These are phyloP conservation scores for Populus alba DNA, from an alignment of 345 rosid genomes.

Conservation along the genomic window DNA sequence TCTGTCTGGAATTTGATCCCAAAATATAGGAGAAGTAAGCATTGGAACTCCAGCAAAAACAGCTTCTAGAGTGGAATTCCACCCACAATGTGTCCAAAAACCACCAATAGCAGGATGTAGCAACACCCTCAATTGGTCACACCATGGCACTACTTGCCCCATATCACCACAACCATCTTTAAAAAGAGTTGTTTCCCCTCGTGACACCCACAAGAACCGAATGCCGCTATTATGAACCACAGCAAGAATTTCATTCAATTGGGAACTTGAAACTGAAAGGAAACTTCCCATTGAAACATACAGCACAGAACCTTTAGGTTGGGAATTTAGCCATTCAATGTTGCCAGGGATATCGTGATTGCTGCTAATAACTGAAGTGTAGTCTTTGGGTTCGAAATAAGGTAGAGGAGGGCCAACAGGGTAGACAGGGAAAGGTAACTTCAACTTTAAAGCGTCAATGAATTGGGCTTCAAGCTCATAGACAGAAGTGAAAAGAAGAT, in stretches of 20 bases:
- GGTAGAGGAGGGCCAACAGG: slow-evolving; percentile 22
- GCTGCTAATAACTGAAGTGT: neutral
- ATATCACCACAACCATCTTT: neutral
- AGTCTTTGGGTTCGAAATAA: neutral
- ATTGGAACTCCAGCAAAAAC: slow-evolving; percentile 27
- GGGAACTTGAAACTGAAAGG: slow-evolving; percentile 20
- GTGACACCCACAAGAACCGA: slow-evolving; percentile 20
- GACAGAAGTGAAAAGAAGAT: slow-evolving; percentile 28
- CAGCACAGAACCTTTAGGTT: slow-evolving; percentile 22
- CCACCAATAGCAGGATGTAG: slow-evolving; percentile 28
- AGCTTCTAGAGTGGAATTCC: slow-evolving; percentile 29
- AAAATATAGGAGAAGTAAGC: slow-evolving; percentile 25
- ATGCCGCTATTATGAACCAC: slow-evolving; percentile 16
- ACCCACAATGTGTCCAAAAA: slow-evolving; percentile 34
- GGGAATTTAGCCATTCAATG: slow-evolving; percentile 18
- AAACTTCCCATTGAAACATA: slow-evolving; percentile 33
- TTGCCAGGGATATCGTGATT: neutral
- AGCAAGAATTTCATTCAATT: slow-evolving; percentile 17
- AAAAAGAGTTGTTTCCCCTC: neutral
- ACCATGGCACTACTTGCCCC: slow-evolving; percentile 28
- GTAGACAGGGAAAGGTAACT: slow-evolving; percentile 14
- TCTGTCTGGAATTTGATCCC: slow-evolving; percentile 25
- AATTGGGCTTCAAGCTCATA: slow-evolving; percentile 28
- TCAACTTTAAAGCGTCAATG: slow-evolving; percentile 20
- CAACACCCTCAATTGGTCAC: slow-evolving; percentile 28